Evolutionary conservation across 2,329 filamentous ascomycete genomes (phyloP).

Genomic region (Teratosphaeria pseudoeucalypti): DNA sequence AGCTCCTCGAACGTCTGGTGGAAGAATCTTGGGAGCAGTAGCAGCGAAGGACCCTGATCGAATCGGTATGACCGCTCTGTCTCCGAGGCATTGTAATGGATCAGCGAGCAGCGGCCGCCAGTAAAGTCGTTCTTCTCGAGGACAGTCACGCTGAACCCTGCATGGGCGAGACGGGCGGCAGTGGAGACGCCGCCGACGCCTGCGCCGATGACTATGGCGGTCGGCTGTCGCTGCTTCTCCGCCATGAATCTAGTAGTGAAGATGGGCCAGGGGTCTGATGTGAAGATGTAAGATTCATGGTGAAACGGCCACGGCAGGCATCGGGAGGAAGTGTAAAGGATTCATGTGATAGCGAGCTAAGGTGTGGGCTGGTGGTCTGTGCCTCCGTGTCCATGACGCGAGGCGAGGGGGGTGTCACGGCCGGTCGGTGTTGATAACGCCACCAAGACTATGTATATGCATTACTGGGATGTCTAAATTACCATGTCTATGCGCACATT

Average conservation of each 20-base stretch:
- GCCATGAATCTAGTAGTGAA: neutral
- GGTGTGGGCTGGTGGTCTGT: neutral
- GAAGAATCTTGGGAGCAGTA: conserved; percentile 62
- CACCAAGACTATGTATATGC: neutral
- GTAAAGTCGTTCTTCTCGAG: conserved; percentile 68
- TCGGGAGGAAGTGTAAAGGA: neutral
- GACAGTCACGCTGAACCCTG: conserved; percentile 62
- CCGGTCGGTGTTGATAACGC: neutral
- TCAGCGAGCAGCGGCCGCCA: conserved; percentile 59
- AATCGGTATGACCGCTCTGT: conserved; percentile 44
- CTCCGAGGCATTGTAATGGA: conserved; percentile 24
- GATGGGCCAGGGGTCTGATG: neutral
- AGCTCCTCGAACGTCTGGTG: conserved; percentile 59
- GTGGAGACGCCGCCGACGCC: conserved; percentile 63
- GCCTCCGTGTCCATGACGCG: neutral
- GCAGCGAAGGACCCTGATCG: conserved; percentile 65
- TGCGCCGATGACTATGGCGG: conserved; percentile 49
- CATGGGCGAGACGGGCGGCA: conserved; percentile 57
- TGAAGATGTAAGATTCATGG: neutral
- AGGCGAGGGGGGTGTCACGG: neutral
- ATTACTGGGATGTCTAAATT: neutral
- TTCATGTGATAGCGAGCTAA: neutral
- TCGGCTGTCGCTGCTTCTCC: conserved; percentile 26
- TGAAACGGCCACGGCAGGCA: neutral
- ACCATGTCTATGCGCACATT: neutral